These are phyloP conservation scores for Acer negundo DNA, from an alignment of 345 rosid genomes.

Conservation along the genomic window DNA sequence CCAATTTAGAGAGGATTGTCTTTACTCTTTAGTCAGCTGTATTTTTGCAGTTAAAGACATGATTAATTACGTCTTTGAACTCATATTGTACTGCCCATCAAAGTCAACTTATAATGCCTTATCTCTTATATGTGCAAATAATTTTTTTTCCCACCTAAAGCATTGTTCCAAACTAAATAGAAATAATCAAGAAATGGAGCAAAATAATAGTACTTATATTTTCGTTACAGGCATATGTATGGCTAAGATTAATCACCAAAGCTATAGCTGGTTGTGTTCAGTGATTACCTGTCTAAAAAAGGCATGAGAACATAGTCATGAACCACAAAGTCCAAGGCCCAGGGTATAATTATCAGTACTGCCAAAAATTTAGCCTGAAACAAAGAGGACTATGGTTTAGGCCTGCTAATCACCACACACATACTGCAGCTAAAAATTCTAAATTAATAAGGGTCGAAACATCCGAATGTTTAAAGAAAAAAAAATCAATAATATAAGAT, in stretches of 20 bases:
- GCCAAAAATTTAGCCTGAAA: slow-evolving; percentile 89
- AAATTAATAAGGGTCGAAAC: neutral
- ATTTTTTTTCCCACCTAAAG: neutral
- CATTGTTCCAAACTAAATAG: neutral
- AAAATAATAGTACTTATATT: neutral
- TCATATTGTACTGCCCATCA: no score
- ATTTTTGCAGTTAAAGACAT: neutral
- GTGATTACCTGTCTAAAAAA: slow-evolving; percentile 78
- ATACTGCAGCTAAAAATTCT: neutral
- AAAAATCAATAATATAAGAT: neutral
- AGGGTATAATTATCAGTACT: slow-evolving; percentile 70
- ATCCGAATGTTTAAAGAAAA: neutral
- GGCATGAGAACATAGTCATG: slow-evolving; percentile 97
- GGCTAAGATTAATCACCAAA: neutral
- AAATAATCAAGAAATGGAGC: neutral
- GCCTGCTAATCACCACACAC: slow-evolving; percentile 1
- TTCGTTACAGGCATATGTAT: neutral
- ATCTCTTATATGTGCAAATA: neutral
- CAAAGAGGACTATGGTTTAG: slow-evolving; percentile 26
- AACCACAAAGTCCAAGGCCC: slow-evolving; percentile 81
- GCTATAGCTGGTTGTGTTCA: neutral
- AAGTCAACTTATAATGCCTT: no score
- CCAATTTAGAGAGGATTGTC: neutral
- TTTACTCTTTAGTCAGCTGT: neutral
- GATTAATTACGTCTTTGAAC: neutral